Evolutionary conservation across 176 grass and related monocot species (phyloP).

Genomic region (Elaeis guineensis): DNA sequence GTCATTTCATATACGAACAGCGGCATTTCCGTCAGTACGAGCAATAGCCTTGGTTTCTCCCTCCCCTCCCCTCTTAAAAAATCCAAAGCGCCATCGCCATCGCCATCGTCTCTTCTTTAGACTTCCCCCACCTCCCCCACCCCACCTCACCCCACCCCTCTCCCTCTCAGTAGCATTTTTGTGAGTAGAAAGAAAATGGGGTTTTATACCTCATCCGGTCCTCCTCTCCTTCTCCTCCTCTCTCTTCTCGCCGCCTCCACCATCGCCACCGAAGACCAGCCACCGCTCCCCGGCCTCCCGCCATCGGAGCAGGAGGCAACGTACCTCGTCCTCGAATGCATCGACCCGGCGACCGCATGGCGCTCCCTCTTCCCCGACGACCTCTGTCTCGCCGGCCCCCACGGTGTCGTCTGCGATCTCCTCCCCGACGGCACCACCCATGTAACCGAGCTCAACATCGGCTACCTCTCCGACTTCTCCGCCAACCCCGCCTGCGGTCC

Average conservation of each 20-base stretch:
- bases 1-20: background rate
- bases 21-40: too few relatives aligned
- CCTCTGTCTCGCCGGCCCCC: conserved; percentile 47
- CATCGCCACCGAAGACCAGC: background rate
- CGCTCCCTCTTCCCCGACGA: conserved; percentile 12
- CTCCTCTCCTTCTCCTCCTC: background rate
- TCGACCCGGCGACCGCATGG: conserved; percentile 16
- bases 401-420: conserved; percentile 43
- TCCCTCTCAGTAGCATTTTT: too few relatives aligned
- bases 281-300: conserved; percentile 12
- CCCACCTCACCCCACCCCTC: too few relatives aligned
- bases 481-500: conserved; percentile 28
- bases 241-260: background rate
- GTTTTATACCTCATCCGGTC: too few relatives aligned
- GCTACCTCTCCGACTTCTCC: conserved; percentile 39
- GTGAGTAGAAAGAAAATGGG: too few relatives aligned
- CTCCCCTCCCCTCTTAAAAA: too few relatives aligned
- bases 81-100: too few relatives aligned
- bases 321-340: conserved; percentile 28
- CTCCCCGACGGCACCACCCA: conserved; percentile 11
- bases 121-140: too few relatives aligned
- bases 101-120: too few relatives aligned
- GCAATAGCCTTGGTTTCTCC: too few relatives aligned
- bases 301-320: conserved; percentile 26
- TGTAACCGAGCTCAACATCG: conserved; percentile 34